Evolutionary conservation across 129 eudicot genomes (phyloP), one percentile per base, ranked within the genome.

Genomic region (Solidago caesia): DNA sequence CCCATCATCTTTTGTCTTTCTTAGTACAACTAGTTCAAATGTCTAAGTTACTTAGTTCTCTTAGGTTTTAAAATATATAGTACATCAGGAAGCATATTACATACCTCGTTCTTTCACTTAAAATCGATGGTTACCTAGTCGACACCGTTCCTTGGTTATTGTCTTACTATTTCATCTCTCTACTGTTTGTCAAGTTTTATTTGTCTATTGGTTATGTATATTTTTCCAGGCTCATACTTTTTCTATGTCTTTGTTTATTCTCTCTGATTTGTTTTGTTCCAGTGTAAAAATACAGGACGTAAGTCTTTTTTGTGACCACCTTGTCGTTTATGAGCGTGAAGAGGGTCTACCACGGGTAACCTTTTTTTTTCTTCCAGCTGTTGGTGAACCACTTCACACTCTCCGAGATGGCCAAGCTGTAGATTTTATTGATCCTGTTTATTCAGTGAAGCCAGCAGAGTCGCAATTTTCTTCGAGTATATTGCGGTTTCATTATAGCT

Each of bases 271-370:
- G 68, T 72, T 52, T 58, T 56, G 64, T 77, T 56, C 53, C 91
- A 92, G 96, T 29, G 88, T 94, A n/a, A 90, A 91, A 76, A 85
- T 94, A 75, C 92, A 85, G 85, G 96, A 87, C 71, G 77, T 94
- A 64, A 87, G 69, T 27, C 84, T 85, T 71, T 94, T 90, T 75
- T 75, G 65, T 45, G 89, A 94, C 65, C 97, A 94, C 84, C 96
- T 94, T 71, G 96, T 84, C 45, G 86, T 88, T 58, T 84, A 86
- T 73, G 97, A 90, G 77, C 98, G 98, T 80, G 93, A 88, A 73
- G 72, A 82, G 46, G 98, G 90, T 79, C 88, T 94, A 70, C 93
- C 87, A 25, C 80, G 81, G 78, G 83, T 94, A 46, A 85, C 80
- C 7, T 67, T 79, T 61, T 87, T 86, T 83, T 73, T 80, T 69